Evolutionary conservation across 495 filamentous ascomycete genomes (phyloP).

Genomic region (Emericellopsis terricola): DNA sequence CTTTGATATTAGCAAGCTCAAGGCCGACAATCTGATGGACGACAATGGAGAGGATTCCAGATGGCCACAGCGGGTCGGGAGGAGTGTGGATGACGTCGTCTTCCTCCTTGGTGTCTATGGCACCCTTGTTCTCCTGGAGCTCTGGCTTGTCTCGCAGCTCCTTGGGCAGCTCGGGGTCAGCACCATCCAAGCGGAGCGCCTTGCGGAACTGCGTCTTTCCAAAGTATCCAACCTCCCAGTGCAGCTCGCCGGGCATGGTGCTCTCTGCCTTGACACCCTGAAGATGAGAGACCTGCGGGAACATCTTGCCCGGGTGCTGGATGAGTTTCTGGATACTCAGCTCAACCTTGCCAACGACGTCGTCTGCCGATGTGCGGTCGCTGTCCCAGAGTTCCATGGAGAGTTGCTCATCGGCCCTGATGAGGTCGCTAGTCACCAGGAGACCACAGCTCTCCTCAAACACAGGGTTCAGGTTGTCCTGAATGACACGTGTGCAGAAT

Average conservation of each 20-base stretch:
- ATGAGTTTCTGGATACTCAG: slow-evolving; percentile 88
- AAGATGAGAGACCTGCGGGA: slow-evolving; percentile 73
- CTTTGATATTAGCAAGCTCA: slow-evolving; percentile 66
- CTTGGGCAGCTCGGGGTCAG: slow-evolving; percentile 56
- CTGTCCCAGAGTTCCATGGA: slow-evolving; percentile 94
- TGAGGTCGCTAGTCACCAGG: slow-evolving; percentile 67
- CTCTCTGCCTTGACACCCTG: slow-evolving; percentile 63
- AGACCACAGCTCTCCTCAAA: slow-evolving; percentile 85
- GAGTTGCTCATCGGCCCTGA: slow-evolving; percentile 84
- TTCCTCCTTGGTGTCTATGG: slow-evolving; percentile 54
- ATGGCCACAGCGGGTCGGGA: slow-evolving; percentile 86
- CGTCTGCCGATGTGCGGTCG: slow-evolving; percentile 73
- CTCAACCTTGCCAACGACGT: slow-evolving; percentile 88
- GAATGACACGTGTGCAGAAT: slow-evolving; percentile 92
- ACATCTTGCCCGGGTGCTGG: slow-evolving; percentile 82
- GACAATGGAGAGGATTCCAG: slow-evolving; percentile 64
- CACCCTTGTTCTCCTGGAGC: slow-evolving; percentile 78
- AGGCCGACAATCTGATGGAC: slow-evolving; percentile 93
- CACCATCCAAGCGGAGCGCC: slow-evolving; percentile 71
- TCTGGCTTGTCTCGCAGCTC: slow-evolving; percentile 52
- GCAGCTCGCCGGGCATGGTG: slow-evolving; percentile 79
- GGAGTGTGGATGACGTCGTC: slow-evolving; percentile 79
- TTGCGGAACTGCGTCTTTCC: slow-evolving; percentile 70
- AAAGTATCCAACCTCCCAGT: slow-evolving; percentile 94
- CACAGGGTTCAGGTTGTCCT: slow-evolving; percentile 83